A percentile compares a stretch with the other conserved stretches of the same genome.
Conservation (phyloP, 371 early-diverging fungal species). For the Mortierella sp. region DNA sequence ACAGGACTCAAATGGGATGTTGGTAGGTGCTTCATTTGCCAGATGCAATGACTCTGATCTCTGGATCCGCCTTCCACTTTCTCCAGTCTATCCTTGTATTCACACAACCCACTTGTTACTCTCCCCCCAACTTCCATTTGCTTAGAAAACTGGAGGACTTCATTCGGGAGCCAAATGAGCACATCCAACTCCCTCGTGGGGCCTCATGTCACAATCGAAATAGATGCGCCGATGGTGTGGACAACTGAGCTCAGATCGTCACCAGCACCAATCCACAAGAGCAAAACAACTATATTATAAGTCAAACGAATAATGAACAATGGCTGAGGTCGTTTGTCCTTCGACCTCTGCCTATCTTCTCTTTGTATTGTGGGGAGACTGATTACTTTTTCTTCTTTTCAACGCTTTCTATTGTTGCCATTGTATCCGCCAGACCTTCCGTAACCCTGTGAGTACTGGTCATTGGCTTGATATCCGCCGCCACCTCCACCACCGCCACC, state of each 20-base stretch:
- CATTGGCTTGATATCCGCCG: neutral
- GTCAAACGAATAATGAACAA: too few species aligned
- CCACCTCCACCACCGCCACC: conserved; percentile 10
- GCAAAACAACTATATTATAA: too few species aligned
- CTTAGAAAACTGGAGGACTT: conserved; percentile 61
- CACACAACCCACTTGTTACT: too few species aligned
- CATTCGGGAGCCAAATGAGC: conserved; percentile 79
- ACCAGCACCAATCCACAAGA: too few species aligned
- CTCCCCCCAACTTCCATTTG: too few species aligned
- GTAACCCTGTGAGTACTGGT: conserved; percentile 22
- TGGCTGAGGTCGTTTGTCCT: too few species aligned
- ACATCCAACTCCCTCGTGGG: conserved; percentile 79
- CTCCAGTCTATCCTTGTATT: too few species aligned
- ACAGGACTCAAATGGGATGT: conserved; percentile 89
- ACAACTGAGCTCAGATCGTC: conserved; percentile 76
- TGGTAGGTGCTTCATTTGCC: conserved; percentile 69
- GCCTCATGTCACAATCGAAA: conserved; percentile 67
- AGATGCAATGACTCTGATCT: too few species aligned
- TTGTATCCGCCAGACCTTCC: conserved; percentile 39
- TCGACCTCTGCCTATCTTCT: conserved; percentile 18
- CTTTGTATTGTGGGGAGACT: too few species aligned
- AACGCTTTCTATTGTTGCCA: conserved; percentile 8
- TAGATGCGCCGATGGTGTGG: conserved; percentile 80
- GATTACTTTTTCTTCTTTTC: too few species aligned
- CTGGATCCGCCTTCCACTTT: too few species aligned